Evolutionary conservation across 352 stramenopile genomes (phyloP).

Genomic region (Phytopythium aichiense): DNA sequence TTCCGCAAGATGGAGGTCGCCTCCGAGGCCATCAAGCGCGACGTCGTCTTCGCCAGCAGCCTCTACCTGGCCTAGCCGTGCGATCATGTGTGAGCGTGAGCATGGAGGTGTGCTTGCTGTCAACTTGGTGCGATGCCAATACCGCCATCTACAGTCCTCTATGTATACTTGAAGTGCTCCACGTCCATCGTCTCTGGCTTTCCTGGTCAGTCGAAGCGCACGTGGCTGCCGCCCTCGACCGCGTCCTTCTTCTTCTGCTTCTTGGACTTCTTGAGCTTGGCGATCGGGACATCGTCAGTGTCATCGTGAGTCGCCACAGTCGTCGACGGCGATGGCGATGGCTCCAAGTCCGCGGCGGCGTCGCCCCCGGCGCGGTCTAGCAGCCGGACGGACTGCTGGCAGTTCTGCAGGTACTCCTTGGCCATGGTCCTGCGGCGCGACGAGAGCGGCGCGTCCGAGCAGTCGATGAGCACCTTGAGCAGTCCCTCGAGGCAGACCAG

Average conservation of each 20-base stretch:
- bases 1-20: conserved; percentile 98
- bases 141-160: conserved; percentile 1
- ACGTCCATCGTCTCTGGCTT: too few species aligned
- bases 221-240: not conserved
- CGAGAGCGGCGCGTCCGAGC: conserved; percentile 23
- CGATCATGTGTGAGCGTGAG: not conserved
- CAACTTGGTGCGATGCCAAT: not conserved
- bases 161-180: not conserved
- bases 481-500: conserved; percentile 47
- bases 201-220: conserved; percentile 1
- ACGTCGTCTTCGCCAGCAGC: conserved; percentile 97
- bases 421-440: conserved; percentile 23
- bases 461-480: conserved; percentile 27
- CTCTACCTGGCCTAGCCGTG: conserved; percentile 86
- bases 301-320: not conserved
- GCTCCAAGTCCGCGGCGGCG: not conserved
- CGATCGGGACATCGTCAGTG: not conserved
- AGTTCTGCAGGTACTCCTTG: conserved; percentile 43
- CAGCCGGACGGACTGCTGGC: conserved; percentile 32
- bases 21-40: conserved; percentile 95
- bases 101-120: conserved; percentile 4
- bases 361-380: conserved; percentile 11
- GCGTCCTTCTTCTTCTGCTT: conserved; percentile 16
- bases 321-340: not conserved
- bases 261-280: conserved; percentile 6